Evolutionary conservation across 257 asterid genomes (phyloP).

Genomic region (Solanum phureja): DNA sequence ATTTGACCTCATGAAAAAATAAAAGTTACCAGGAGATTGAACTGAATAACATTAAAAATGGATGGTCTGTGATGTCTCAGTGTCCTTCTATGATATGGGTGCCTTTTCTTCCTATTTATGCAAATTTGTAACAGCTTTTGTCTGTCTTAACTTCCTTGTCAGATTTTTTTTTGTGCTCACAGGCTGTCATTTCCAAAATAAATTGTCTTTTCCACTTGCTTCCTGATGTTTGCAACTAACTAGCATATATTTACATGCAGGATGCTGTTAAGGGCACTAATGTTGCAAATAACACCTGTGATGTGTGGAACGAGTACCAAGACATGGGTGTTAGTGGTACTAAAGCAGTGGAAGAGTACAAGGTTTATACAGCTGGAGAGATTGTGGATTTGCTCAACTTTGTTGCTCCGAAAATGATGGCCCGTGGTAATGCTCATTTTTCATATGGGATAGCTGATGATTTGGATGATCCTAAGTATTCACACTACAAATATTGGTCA

Average conservation of each 20-base stretch:
- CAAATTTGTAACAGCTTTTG: neutral
- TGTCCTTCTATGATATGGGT: neutral
- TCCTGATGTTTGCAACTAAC: neutral
- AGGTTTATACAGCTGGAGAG: constrained; percentile 69
- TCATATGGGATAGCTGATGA: constrained; percentile 82
- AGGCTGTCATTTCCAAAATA: neutral
- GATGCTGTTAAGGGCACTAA: constrained; percentile 73
- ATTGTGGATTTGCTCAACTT: constrained; percentile 55
- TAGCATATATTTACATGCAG: constrained; percentile 27
- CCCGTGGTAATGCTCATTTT: constrained; percentile 68
- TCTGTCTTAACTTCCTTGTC: neutral
- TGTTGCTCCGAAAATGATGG: constrained; percentile 88
- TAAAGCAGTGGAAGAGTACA: constrained; percentile 67
- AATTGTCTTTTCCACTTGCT: neutral
- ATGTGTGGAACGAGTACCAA: constrained; percentile 90
- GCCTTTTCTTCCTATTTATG: neutral
- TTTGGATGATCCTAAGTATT: constrained; percentile 74
- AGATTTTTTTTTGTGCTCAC: neutral
- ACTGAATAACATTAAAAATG: neutral
- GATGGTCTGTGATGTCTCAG: neutral
- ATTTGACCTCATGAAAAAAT: neutral
- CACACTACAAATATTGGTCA: constrained; percentile 83
- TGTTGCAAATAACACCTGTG: constrained; percentile 56
- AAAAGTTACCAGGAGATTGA: neutral
- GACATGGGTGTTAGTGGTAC: constrained; percentile 74